Base-by-base conservation (phyloP, 2,329 filamentous ascomycete genomes). In the Aspergillus ochraceus region DNA sequence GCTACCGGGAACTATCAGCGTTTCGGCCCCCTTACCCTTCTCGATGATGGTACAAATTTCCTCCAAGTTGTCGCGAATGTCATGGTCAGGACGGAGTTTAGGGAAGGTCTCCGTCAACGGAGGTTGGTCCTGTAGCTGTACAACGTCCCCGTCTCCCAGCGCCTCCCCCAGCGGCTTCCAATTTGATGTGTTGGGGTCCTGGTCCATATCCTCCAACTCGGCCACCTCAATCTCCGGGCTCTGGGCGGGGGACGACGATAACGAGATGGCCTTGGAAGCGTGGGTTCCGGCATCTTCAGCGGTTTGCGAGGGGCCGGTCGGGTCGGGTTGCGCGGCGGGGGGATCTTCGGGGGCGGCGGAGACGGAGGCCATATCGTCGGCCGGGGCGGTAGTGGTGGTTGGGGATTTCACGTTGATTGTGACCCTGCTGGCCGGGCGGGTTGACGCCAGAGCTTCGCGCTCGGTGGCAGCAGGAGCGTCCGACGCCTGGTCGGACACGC, bases 211-310 rank as follows among this genome's bases (percentile, higher is more conserved):
- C 68, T 83, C 80, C 19, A 76, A 68, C 49, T 81, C 79, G 8
- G 79, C 78, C 17, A 81, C 78, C 67, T 83, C 80, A 32, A 82
- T 82, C 57, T 80, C 76, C 11, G 78, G 79, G 55, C 79, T 81
- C 49, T 74, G 73, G 20, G 74, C 70, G 12, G 79, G 74, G 17
- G 80, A 79, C 4, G 79, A 80, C 10, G 75, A 71, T 51, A 80
- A 71, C 8, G 78, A 79, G 52, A 79, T 76, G 22, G 68, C 69
- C 52, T 70, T 63, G 52, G 68, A 61, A 19, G 68, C 64, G 49
- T 70, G 58, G 19, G 66, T 58, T 20, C 66, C 66, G 30, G 60
- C 60, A 49, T 62, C 60, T 51, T 68, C 58, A 24, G 62, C 60
- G 52, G 67, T 57, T 26, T 62, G 56, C 55, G 64, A 47, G 32